Conservation (phyloP, 495 filamentous ascomycete species). For the Xylaria castorea region DNA sequence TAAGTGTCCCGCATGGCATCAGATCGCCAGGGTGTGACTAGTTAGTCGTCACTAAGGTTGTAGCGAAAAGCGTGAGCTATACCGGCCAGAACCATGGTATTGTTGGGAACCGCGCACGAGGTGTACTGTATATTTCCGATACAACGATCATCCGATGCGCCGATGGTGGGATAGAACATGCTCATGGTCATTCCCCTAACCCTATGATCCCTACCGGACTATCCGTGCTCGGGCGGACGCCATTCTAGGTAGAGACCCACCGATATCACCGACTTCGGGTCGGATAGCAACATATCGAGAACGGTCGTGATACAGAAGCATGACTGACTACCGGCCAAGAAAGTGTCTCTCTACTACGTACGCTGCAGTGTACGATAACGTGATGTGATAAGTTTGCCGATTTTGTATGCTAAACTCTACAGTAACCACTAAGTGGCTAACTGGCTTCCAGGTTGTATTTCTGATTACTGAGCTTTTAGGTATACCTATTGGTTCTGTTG, state of each 20-base stretch:
- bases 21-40: background rate
- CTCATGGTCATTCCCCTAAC: background rate
- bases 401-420: background rate
- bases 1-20: background rate
- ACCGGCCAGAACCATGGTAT: background rate
- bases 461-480: too few species aligned
- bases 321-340: background rate
- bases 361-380: background rate
- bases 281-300: background rate
- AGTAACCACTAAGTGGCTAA: background rate
- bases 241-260: background rate
- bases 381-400: background rate
- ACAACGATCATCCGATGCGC: background rate
- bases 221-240: background rate
- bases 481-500: too few species aligned
- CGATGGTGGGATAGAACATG: background rate
- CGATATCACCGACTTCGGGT: background rate
- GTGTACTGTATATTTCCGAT: background rate
- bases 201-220: background rate
- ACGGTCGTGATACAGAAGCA: background rate
- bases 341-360: background rate
- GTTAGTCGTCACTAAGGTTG: background rate
- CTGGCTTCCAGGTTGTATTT: background rate
- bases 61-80: background rate
- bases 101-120: background rate